Evolutionary conservation across 225 moss, liverwort and hornwort genomes (phyloP).

Genomic region (Sphagnum tenellum): DNA sequence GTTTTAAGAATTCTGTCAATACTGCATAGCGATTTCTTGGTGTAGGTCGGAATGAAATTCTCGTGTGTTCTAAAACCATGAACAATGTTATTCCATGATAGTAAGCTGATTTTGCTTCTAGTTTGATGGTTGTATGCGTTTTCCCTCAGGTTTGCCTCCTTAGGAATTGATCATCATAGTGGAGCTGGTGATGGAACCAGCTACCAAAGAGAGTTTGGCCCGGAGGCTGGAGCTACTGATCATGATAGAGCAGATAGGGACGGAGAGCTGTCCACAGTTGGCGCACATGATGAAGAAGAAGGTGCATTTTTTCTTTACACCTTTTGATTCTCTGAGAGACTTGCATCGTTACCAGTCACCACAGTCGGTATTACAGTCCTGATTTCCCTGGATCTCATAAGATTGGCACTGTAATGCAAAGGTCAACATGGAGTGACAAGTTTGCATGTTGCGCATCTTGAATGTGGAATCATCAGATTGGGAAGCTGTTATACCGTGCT

Average conservation of each 20-base stretch:
- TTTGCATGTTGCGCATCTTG: neutral
- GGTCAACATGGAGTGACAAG: neutral
- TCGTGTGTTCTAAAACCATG: neutral
- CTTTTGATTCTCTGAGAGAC: neutral
- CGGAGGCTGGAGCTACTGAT: constrained; percentile 9
- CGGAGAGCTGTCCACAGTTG: constrained; percentile 14
- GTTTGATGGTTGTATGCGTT: no score
- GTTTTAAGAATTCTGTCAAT: neutral
- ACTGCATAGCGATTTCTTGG: no score
- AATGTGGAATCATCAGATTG: constrained; percentile 22
- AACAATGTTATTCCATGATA: neutral
- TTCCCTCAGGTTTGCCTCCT: neutral
- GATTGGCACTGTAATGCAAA: neutral
- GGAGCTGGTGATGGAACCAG: neutral
- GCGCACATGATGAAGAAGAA: constrained; percentile 31
- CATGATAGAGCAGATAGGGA: constrained; percentile 11
- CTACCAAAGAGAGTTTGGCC: constrained; percentile 32
- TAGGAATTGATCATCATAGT: neutral
- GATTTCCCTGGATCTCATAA: neutral
- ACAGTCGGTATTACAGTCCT: neutral
- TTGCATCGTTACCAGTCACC: neutral
- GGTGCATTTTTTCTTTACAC: constrained; percentile 6
- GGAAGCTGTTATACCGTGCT: constrained; percentile 36
- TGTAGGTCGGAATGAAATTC: neutral
- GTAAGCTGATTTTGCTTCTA: neutral